These are phyloP conservation scores for Acer saccharum DNA, from an alignment of 345 rosid genomes.

Conservation along the genomic window DNA sequence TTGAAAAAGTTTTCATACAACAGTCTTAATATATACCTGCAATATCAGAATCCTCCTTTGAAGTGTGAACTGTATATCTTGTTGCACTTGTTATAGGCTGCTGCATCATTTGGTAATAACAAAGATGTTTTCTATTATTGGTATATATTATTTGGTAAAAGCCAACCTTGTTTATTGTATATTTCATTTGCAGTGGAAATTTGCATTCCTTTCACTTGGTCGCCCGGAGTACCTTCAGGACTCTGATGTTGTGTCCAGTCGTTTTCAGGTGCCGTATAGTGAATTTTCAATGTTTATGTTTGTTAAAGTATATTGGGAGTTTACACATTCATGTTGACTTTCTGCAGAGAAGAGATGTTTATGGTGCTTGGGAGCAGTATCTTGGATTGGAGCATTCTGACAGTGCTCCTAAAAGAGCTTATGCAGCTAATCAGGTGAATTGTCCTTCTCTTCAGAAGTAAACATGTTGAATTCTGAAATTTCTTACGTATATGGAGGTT, in stretches of 20 bases:
- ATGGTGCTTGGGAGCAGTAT: conserved; percentile 97
- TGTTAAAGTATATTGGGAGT: neutral
- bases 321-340: conserved; percentile 2
- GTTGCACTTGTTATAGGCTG: neutral
- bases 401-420: conserved; percentile 73
- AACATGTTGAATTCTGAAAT: neutral
- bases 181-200: conserved; percentile 73
- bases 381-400: conserved; percentile 95
- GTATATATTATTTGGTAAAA: neutral
- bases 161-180: neutral
- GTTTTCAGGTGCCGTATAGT: conserved; percentile 67
- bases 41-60: neutral
- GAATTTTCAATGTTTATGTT: neutral
- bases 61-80: neutral
- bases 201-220: conserved; percentile 84
- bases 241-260: conserved; percentile 68
- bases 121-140: neutral
- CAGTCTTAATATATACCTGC: neutral
- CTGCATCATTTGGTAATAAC: neutral
- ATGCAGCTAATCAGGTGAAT: conserved; percentile 76
- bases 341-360: conserved; percentile 76
- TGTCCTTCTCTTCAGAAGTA: neutral
- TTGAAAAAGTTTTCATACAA: neutral
- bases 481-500: neutral
- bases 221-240: conserved; percentile 94